A percentile compares a stretch with the other conserved stretches of the same genome.
These are phyloP conservation scores for Linanthus parryae DNA, from an alignment of 148 eudicot species.

Conservation along the genomic window DNA sequence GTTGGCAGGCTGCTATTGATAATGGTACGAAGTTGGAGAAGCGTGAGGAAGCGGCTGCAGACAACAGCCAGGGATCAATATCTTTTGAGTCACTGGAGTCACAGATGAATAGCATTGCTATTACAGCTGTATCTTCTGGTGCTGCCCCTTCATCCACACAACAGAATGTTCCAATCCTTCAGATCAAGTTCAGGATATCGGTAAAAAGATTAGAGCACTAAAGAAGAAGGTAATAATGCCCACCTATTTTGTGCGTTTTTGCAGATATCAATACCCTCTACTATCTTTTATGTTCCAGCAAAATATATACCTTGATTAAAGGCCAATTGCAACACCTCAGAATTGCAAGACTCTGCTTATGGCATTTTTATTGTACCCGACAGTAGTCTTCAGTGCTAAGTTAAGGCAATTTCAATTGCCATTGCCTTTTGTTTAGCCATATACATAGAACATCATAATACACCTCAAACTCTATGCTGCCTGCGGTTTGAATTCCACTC, in stretches of 20 bases:
- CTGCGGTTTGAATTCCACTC: no score
- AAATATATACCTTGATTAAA: no score
- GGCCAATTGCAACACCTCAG: no score
- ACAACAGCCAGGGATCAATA: constrained; percentile 26
- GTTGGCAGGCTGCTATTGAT: constrained; percentile 54
- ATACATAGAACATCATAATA: no score
- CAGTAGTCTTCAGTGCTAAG: no score
- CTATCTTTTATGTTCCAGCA: background rate
- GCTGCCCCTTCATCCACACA: constrained; percentile 30
- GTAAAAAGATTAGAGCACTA: constrained; percentile 76
- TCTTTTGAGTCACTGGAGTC: constrained; percentile 43
- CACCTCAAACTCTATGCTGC: no score
- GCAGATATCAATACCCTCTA: background rate
- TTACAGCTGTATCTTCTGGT: constrained; percentile 28
- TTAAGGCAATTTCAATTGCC: no score
- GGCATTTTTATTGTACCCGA: no score
- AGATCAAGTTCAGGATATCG: constrained; percentile 45
- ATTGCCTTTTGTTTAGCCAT: no score
- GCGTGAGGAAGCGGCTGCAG: constrained; percentile 27
- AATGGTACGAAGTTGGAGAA: constrained; percentile 35
- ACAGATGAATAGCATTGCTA: constrained; percentile 44
- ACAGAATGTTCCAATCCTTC: constrained; percentile 27
- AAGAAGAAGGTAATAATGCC: constrained; percentile 80
- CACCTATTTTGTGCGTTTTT: background rate
- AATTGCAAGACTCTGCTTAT: no score